phyloP scores from a whole-genome alignment of 805 yeast genomes.

The Sungouiozyma intestinalis region DNA sequence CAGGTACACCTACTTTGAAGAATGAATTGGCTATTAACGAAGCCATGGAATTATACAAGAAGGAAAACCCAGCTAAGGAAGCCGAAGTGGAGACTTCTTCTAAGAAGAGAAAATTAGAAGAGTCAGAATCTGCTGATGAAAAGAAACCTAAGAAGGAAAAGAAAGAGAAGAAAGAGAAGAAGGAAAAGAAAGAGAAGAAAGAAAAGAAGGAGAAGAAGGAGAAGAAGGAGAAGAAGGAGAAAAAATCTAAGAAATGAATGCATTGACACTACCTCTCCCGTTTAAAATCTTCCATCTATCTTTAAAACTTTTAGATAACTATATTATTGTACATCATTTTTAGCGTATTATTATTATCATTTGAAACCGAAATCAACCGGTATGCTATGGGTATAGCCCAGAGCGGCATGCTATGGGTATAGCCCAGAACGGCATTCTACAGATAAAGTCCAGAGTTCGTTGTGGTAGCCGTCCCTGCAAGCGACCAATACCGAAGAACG shows the following conservation, averaged over 20 bases:
- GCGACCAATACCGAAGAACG: conserved; percentile 23
- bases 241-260: conserved; percentile 31
- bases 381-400: too few species aligned
- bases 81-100: conserved; percentile 21
- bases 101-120: conserved; percentile 23
- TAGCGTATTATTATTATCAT: neutral
- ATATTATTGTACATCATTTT: neutral
- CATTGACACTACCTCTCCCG: conserved; percentile 1
- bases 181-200: conserved; percentile 40
- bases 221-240: conserved; percentile 41
- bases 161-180: conserved; percentile 41
- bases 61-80: conserved; percentile 36
- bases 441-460: conserved; percentile 26
- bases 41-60: conserved; percentile 61
- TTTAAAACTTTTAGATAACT: neutral
- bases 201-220: conserved; percentile 40
- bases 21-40: conserved; percentile 88
- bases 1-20: conserved; percentile 95
- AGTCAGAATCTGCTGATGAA: conserved; percentile 30
- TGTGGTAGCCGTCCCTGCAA: conserved; percentile 22
- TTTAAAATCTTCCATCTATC: conserved; percentile 1
- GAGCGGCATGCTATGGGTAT: too few species aligned
- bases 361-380: too few species aligned
- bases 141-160: conserved; percentile 38
- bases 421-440: too few species aligned